Percentiles rank a stretch among this genome's conserved stretches.
These are phyloP conservation scores for Verticillium zaregamsianum DNA, from an alignment of 2,329 filamentous ascomycete species.

Conservation along the genomic window DNA sequence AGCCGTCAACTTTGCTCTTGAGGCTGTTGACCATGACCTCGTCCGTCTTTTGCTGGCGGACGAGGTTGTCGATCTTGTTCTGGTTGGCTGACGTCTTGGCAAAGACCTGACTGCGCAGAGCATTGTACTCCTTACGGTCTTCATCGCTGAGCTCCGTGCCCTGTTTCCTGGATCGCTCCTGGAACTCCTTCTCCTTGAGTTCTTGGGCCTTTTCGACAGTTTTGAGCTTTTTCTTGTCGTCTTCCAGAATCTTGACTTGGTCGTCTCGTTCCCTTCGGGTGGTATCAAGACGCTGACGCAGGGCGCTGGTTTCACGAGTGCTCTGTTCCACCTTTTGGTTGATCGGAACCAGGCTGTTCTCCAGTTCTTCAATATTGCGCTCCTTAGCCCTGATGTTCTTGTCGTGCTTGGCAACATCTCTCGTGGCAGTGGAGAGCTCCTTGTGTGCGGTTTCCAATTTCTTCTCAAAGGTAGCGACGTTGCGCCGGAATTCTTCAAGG, in stretches of 20 bases:
- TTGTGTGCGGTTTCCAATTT: conserved; percentile 76
- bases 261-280: conserved; percentile 73
- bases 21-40: conserved; percentile 86
- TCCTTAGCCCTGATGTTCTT: conserved; percentile 81
- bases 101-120: conserved; percentile 78
- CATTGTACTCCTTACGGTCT: conserved; percentile 87
- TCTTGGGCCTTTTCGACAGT: conserved; percentile 86
- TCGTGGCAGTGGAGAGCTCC: conserved; percentile 73
- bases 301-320: conserved; percentile 63
- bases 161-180: conserved; percentile 77
- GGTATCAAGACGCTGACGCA: conserved; percentile 63
- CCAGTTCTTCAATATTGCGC: conserved; percentile 79
- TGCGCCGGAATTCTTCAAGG: conserved; percentile 85
- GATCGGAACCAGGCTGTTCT: conserved; percentile 81
- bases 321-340: conserved; percentile 88
- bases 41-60: conserved; percentile 84
- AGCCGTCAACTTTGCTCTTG: conserved; percentile 79
- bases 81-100: conserved; percentile 78
- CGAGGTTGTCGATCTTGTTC: conserved; percentile 78
- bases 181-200: conserved; percentile 84
- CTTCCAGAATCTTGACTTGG: conserved; percentile 64
- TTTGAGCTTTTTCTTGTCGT: conserved; percentile 74
- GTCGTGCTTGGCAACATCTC: conserved; percentile 78
- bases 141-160: conserved; percentile 80
- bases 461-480: conserved; percentile 78